Evolutionary conservation across 768 basidiomycete genomes (phyloP), one percentile per base, ranked within the genome.

Genomic region (Clavaria fumosa): DNA sequence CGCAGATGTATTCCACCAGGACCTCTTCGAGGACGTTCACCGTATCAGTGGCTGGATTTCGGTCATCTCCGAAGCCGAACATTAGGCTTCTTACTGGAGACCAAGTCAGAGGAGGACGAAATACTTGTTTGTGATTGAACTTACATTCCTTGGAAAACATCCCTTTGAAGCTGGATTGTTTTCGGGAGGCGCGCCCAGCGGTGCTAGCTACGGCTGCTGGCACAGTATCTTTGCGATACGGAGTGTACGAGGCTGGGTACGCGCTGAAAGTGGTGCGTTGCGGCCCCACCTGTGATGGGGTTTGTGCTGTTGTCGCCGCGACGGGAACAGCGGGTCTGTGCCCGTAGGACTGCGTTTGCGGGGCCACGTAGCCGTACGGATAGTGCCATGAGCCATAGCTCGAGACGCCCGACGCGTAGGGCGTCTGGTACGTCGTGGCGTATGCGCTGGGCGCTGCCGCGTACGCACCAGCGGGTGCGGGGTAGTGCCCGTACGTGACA

Each of bases 11-110:
- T 54, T 90, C 86, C 30, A 89, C 71, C 35, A 93, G 60, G 37
- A 93, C 88, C 51, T 93, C 88, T 52, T 93, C 88, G 84, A 93
- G 83, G 26, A 91, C 81, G 45, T 74, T 78, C 19, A 90, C 82
- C 0, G 83, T 82, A 48, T 95, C 89, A 26, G 72, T 79, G 2
- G 85, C 78, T 1, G 88, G 84, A 46, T 85, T 82, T 11, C 80
- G 67, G 51, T 88, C 86, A 53, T 95, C 89, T 7, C 89, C 89
- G 56, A 93, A 95, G 20, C 84, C 88, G 50, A 88, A 91, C 86
- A 89, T 88, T 35, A 90, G 60, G 43, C 69, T 82, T 47, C 78
- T 75, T 41, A 90, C 86, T 86, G 47, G 9, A 37, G 39, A 40
- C 7, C 27, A 32, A 43, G 36, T 31, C 39, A 43, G 14, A 37